Conservation (phyloP, 371 early-diverging fungal genomes). For the Dichotomocladium elegans region DNA sequence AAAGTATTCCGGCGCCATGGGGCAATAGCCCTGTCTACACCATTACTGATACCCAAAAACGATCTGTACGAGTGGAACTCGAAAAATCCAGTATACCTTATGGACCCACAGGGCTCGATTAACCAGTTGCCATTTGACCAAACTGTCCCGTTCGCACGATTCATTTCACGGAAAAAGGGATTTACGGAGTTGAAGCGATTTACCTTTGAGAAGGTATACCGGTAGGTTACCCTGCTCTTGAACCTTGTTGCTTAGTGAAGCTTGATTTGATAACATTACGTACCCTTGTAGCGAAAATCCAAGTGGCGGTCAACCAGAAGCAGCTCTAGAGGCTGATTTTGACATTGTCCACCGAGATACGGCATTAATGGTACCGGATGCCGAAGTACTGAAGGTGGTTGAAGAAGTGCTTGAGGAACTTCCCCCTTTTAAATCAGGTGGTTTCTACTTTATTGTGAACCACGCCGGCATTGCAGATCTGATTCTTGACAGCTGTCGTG, state of each 20-base stretch:
- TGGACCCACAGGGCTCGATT: conserved; percentile 80
- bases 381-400: conserved; percentile 85
- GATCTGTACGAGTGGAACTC: conserved; percentile 61
- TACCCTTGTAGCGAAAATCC: conserved; percentile 47
- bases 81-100: conserved; percentile 72
- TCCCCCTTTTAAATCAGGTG: conserved; percentile 61
- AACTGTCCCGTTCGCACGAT: conserved; percentile 90
- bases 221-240: conserved; percentile 19
- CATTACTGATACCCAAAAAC: conserved; percentile 84
- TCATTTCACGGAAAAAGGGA: conserved; percentile 67
- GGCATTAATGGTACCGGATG: conserved; percentile 77
- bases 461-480: conserved; percentile 57
- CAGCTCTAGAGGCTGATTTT: conserved; percentile 83
- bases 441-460: conserved; percentile 57
- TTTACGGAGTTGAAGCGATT: conserved; percentile 80
- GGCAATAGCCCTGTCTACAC: conserved; percentile 80
- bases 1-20: conserved; percentile 86
- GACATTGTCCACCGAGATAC: conserved; percentile 79
- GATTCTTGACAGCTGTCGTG: conserved; percentile 62
- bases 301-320: conserved; percentile 78
- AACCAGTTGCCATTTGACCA: conserved; percentile 90
- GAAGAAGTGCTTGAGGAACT: conserved; percentile 81
- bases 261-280: not conserved
- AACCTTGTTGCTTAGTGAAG: not conserved
- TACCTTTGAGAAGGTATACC: conserved; percentile 82